Conservation (phyloP, 345 rosid genomes). For the Trapa incisa region DNA sequence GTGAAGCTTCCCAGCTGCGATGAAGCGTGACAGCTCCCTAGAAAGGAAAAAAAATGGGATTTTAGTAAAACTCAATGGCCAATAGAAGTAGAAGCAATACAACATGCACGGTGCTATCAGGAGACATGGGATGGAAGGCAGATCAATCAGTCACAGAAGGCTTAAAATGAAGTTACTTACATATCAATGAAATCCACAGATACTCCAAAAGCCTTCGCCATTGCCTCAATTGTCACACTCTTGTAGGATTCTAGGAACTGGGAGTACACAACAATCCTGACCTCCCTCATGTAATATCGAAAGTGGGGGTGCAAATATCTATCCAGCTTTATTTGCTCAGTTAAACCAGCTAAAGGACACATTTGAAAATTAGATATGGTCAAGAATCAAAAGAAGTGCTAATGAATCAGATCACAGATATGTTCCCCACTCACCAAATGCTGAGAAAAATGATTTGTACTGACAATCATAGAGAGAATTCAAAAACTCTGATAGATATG, state of each 20-base stretch:
- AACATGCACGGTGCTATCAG: background rate
- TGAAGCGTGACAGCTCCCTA: constrained; percentile 95
- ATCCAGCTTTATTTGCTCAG: constrained; percentile 80
- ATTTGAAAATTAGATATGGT: background rate
- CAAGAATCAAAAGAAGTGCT: background rate
- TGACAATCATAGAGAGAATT: constrained; percentile 90
- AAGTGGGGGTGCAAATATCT: constrained; percentile 86
- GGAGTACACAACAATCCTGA: constrained; percentile 83
- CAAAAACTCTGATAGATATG: constrained; percentile 75
- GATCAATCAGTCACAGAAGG: constrained; percentile 2
- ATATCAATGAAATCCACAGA: constrained; percentile 80
- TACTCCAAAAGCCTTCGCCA: constrained; percentile 98
- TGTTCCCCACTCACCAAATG: constrained; percentile 57
- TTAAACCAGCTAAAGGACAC: constrained; percentile 31
- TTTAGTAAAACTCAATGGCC: background rate
- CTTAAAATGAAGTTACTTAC: constrained; percentile 30
- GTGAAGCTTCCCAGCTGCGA: constrained; percentile 96
- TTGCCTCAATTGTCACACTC: constrained; percentile 93
- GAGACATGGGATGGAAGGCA: background rate
- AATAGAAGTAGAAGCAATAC: background rate
- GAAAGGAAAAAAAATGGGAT: constrained; percentile 1
- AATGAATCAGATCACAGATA: background rate
- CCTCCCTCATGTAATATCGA: constrained; percentile 97
- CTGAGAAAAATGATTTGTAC: constrained; percentile 81
- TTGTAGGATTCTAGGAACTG: constrained; percentile 94